Base-by-base conservation (phyloP, 495 filamentous ascomycete species). In the Aspergillus nidulans region DNA sequence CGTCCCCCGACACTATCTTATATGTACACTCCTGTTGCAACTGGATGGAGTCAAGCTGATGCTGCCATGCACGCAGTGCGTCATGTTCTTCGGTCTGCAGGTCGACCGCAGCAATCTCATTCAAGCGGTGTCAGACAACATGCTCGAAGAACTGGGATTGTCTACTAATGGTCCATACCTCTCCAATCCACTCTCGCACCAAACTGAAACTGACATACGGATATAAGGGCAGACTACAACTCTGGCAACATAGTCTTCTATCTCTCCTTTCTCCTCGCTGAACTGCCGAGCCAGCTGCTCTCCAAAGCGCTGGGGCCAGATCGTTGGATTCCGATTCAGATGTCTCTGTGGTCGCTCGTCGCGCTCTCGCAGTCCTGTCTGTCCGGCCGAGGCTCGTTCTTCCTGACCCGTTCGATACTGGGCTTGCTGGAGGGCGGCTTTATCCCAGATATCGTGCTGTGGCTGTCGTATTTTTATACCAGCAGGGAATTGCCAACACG, bases 291-390 rank as follows among this genome's bases (percentile, higher is more conserved):
- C 0, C 85, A 89, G 57, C 70, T 89, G 1, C 65, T 88, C 21
- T 77, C 71, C 38, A 89, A 90, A 63, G 77, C 75, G 56, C 56
- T 90, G 18, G 89, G 89, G 0, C 87, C 88, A 0, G 88, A 92
- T 67, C 77, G 79, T 8, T 91, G 88, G 85, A 89, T 92, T 34
- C 87, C 88, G 0, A 69, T 82, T 16, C 87, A 91, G 63, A 91
- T 91, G 71, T 69, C 86, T 0, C 70, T 84, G 0, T 92, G 88
- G 86, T 85, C 81, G 30, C 60, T 90, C 3, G 82, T 90, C 10
- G 85, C 87, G 0, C 71, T 72, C 26, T 69, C 70, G 5, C 87
- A 91, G 61, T 80, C 82, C 13, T 78, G 75, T 45, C 62, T 92
- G 12, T 74, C 55, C 23, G 83, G 84, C 0, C 71, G 78, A 12